These are phyloP conservation scores for Penicillium verhagenii DNA, from an alignment of 495 filamentous ascomycete genomes.

Conservation along the genomic window DNA sequence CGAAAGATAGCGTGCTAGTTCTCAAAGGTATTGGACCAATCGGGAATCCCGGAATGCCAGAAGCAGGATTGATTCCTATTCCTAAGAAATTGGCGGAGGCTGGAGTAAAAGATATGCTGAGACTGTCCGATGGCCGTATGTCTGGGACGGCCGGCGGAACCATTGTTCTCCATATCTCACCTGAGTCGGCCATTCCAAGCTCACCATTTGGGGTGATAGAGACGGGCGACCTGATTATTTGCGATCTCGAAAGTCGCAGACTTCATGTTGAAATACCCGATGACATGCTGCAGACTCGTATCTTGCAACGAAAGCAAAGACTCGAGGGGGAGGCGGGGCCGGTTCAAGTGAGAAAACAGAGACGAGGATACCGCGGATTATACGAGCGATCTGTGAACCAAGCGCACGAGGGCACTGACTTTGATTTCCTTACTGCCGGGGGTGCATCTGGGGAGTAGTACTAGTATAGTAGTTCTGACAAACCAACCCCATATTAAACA, in stretches of 20 bases:
- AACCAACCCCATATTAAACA: too few species aligned
- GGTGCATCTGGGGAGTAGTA: slow-evolving; percentile 8
- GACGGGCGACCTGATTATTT: slow-evolving; percentile 57
- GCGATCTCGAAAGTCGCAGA: slow-evolving; percentile 47
- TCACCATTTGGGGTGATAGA: slow-evolving; percentile 59
- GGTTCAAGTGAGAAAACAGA: slow-evolving; percentile 35
- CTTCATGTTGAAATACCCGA: slow-evolving; percentile 50
- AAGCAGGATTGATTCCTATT: slow-evolving; percentile 64
- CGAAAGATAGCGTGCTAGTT: slow-evolving; percentile 54
- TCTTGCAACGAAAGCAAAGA: slow-evolving; percentile 31
- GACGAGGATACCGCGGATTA: slow-evolving; percentile 62
- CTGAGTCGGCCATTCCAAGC: slow-evolving; percentile 56
- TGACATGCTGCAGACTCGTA: slow-evolving; percentile 43
- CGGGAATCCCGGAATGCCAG: slow-evolving; percentile 68
- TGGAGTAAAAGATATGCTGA: slow-evolving; percentile 66
- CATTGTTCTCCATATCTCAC: slow-evolving; percentile 64
- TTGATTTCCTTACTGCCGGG: slow-evolving; percentile 60
- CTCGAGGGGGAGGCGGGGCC: slow-evolving; percentile 19
- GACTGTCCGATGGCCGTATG: slow-evolving; percentile 66
- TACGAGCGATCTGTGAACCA: slow-evolving; percentile 65
- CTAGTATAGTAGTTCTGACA: too few species aligned
- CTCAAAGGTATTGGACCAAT: slow-evolving; percentile 62
- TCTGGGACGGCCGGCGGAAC: slow-evolving; percentile 68
- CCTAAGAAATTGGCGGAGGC: slow-evolving; percentile 57
- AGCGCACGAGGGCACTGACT: slow-evolving; percentile 63